These are phyloP conservation scores for Sporothrix luriei DNA, from an alignment of 2,329 filamentous ascomycete genomes.

Conservation along the genomic window DNA sequence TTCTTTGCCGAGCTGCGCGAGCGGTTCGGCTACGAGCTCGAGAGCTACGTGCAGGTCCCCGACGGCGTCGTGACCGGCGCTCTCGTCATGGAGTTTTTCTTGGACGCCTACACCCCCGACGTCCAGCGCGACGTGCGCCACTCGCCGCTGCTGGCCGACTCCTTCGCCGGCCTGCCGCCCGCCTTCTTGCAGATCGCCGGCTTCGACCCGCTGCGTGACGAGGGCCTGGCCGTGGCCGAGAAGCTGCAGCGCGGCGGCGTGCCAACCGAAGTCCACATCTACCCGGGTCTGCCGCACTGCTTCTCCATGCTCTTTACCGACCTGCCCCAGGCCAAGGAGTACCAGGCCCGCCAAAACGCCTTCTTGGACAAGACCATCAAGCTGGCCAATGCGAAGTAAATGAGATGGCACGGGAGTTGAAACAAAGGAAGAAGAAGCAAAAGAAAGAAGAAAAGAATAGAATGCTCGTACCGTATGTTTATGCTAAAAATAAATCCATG, in stretches of 20 bases:
- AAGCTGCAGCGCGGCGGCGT: constrained; percentile 42
- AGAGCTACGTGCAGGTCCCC: constrained; percentile 44
- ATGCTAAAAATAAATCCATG: constrained; percentile 11
- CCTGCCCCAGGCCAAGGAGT: constrained; percentile 30
- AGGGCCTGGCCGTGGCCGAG: constrained; percentile 46
- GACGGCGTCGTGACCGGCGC: constrained; percentile 42
- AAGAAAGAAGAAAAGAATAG: neutral
- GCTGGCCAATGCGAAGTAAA: constrained; percentile 11
- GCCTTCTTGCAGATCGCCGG: constrained; percentile 44
- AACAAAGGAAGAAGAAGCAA: neutral
- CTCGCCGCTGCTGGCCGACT: constrained; percentile 44
- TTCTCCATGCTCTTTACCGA: constrained; percentile 38
- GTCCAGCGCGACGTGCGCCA: constrained; percentile 40
- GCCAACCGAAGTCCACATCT: constrained; percentile 42
- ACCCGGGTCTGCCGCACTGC: constrained; percentile 45
- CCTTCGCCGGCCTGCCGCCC: constrained; percentile 42
- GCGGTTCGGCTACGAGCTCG: constrained; percentile 43
- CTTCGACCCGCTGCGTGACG: constrained; percentile 45
- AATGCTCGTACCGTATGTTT: constrained; percentile 9
- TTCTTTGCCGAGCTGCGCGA: constrained; percentile 39
- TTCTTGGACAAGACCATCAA: constrained; percentile 28
- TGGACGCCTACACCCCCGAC: constrained; percentile 43
- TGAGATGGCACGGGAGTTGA: neutral
- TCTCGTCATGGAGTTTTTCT: constrained; percentile 43
- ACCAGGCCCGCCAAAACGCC: constrained; percentile 24